These are phyloP conservation scores for Vanrija pseudolonga DNA, from an alignment of 1,284 basidiomycete genomes.

Conservation along the genomic window DNA sequence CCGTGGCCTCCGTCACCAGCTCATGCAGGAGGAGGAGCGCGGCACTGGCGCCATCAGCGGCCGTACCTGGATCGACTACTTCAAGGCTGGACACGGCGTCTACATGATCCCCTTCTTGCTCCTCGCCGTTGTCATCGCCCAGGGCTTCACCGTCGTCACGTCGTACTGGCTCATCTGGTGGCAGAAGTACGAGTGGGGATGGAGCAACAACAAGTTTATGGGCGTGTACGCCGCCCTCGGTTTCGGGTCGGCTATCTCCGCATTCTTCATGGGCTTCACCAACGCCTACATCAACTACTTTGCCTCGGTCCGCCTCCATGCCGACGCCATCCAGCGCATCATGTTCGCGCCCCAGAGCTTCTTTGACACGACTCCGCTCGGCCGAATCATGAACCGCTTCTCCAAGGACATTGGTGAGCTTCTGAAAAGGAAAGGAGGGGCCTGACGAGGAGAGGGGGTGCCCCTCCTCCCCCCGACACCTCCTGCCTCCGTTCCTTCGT, in stretches of 20 bases:
- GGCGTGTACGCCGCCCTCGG: conserved; percentile 57
- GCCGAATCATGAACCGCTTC: too few relatives aligned
- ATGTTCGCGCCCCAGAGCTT: conserved; percentile 76
- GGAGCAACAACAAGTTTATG: conserved; percentile 52
- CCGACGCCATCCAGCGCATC: conserved; percentile 59
- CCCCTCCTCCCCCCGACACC: too few relatives aligned
- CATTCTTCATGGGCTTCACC: conserved; percentile 54
- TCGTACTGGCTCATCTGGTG: conserved; percentile 66
- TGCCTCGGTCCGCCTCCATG: conserved; percentile 58
- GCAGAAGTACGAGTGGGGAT: conserved; percentile 55
- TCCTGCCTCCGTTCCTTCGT: too few relatives aligned
- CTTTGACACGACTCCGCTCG: conserved; percentile 86
- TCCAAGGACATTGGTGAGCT: too few relatives aligned
- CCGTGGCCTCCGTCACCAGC: conserved; percentile 33
- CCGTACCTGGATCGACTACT: conserved; percentile 49
- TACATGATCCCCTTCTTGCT: conserved; percentile 54
- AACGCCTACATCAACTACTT: conserved; percentile 58
- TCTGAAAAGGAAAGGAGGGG: too few relatives aligned
- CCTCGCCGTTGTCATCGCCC: conserved; percentile 37
- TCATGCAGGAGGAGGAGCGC: conserved; percentile 53
- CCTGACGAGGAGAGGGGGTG: too few relatives aligned
- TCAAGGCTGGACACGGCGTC: conserved; percentile 52
- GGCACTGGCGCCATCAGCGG: conserved; percentile 41
- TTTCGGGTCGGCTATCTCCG: conserved; percentile 52
- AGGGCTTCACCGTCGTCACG: conserved; percentile 45